Evolutionary conservation across 495 filamentous ascomycete genomes (phyloP).

Genomic region (Astrothelium macrocarpum): DNA sequence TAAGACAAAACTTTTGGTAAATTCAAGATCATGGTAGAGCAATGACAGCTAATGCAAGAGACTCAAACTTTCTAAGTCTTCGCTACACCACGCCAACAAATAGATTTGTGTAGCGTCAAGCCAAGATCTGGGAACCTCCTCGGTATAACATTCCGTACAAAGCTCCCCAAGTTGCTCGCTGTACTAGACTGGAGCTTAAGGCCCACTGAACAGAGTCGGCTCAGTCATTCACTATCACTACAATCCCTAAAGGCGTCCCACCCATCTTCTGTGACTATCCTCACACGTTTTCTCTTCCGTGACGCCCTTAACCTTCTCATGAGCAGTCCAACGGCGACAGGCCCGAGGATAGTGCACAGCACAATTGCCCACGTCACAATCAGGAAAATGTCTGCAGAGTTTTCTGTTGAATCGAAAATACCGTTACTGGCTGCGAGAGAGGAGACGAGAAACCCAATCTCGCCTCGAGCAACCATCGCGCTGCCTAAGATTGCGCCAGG

Average conservation of each 20-base stretch:
- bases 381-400: slow-evolving; percentile 45
- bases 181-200: neutral
- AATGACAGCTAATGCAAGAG: neutral
- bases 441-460: slow-evolving; percentile 71
- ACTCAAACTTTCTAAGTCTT: neutral
- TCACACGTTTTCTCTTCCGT: slow-evolving; percentile 13
- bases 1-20: neutral
- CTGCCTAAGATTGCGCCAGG: slow-evolving; percentile 48
- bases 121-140: neutral
- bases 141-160: neutral
- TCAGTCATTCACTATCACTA: neutral
- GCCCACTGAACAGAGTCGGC: neutral
- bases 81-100: neutral
- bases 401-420: slow-evolving; percentile 33
- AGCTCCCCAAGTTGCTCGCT: neutral
- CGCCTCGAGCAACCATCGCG: slow-evolving; percentile 68
- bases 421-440: slow-evolving; percentile 53
- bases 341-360: slow-evolving; percentile 63
- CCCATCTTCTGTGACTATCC: neutral
- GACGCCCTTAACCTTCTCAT: slow-evolving; percentile 39
- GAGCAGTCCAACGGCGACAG: slow-evolving; percentile 55
- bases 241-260: neutral
- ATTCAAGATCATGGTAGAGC: neutral
- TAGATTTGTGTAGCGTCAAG: neutral
- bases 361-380: slow-evolving; percentile 67